phyloP scores from a whole-genome alignment of 2,329 filamentous ascomycete genomes.

The Pseudogymnoascus sp. region DNA sequence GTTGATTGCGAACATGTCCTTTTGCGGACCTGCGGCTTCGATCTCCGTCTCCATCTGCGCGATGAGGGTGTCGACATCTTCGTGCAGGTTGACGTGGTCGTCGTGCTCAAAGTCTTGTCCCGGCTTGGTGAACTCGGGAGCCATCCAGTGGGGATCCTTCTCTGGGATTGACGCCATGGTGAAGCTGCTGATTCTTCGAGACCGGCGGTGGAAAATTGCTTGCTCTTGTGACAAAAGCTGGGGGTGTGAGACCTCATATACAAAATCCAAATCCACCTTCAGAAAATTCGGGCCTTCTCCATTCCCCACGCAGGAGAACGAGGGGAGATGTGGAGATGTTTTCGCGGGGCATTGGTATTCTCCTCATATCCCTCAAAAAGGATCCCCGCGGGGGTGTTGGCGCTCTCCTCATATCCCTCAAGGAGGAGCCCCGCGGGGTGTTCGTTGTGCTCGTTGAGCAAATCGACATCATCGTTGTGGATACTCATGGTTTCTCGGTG shows the following conservation, averaged over 20 bases:
- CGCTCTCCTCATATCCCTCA: not conserved
- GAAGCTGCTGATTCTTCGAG: not conserved
- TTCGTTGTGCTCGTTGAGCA: not conserved
- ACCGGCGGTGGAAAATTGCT: not conserved
- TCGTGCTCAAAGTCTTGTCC: not conserved
- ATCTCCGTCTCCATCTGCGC: slow-evolving; percentile 30
- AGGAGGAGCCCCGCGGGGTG: not conserved
- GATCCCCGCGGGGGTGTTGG: not conserved
- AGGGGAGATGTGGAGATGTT: not conserved
- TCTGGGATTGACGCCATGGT: not conserved
- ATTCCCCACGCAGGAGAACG: not conserved
- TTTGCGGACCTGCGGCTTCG: slow-evolving; percentile 21
- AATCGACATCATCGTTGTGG: not conserved
- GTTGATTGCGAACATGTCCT: slow-evolving; percentile 44
- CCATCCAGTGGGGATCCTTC: slow-evolving; percentile 9
- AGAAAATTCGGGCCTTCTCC: not conserved
- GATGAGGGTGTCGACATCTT: slow-evolving; percentile 31
- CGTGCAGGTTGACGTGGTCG: not conserved
- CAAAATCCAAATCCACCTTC: not conserved
- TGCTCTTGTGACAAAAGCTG: not conserved
- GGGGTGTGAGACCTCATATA: not conserved
- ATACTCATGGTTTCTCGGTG: not conserved
- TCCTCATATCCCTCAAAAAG: not conserved
- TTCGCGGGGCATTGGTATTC: not conserved
- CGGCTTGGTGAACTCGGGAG: slow-evolving; percentile 8